phyloP scores from a whole-genome alignment of 306 rosid species.

The Parietaria judaica region DNA sequence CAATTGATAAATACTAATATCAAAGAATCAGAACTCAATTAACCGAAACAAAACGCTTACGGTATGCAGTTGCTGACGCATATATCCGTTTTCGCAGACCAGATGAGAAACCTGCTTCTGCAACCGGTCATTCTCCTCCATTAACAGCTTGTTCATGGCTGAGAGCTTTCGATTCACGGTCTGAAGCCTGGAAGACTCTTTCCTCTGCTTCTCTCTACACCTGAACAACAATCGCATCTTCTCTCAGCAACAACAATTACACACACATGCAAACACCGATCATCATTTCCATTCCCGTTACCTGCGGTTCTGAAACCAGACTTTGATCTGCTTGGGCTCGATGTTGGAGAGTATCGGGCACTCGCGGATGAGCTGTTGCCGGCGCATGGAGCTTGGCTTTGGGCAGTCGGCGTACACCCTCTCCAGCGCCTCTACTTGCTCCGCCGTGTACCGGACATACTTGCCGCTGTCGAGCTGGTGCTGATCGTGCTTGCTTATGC shows the following conservation, averaged over 20 bases:
- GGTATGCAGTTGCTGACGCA: constrained; percentile 85
- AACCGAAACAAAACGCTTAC: constrained; percentile 36
- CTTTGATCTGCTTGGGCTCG: constrained; percentile 98
- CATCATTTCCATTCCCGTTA: not conserved
- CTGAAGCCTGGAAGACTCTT: constrained; percentile 87
- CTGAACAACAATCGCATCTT: constrained; percentile 30
- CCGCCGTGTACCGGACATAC: constrained; percentile 86
- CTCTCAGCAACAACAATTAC: not conserved
- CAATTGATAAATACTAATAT: constrained; percentile 2
- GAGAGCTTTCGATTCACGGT: constrained; percentile 79
- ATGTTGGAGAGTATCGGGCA: constrained; percentile 87
- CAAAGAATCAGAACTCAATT: not conserved
- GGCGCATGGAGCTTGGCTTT: constrained; percentile 84
- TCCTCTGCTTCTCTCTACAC: constrained; percentile 97
- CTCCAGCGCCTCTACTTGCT: constrained; percentile 93
- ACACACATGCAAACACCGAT: not conserved
- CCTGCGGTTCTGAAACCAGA: constrained; percentile 99
- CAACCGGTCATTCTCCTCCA: constrained; percentile 98
- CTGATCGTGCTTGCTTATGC: constrained; percentile 48
- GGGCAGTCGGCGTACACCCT: constrained; percentile 91
- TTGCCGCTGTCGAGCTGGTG: constrained; percentile 63
- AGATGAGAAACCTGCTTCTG: constrained; percentile 98
- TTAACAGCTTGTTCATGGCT: constrained; percentile 92
- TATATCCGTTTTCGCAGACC: constrained; percentile 85
- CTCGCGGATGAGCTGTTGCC: constrained; percentile 88